phyloP scores from a whole-genome alignment of 1,139 yeast species.

The Geotrichum candidum region DNA sequence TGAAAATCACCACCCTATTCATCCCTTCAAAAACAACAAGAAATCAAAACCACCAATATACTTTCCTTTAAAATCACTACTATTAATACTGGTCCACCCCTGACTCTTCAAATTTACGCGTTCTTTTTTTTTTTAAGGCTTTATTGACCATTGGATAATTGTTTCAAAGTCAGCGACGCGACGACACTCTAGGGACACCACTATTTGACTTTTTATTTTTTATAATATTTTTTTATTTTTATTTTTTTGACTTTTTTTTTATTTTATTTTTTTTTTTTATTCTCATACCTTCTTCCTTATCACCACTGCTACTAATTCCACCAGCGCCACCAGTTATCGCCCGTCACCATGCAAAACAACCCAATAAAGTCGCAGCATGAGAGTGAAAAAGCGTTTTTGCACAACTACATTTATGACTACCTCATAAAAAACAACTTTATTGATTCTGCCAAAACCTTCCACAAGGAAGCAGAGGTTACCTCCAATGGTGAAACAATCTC shows the following conservation, averaged over 20 bases:
- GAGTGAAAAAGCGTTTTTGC: constrained; percentile 53
- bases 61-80: not conserved
- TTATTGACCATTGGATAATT: not conserved
- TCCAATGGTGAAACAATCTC: constrained; percentile 19
- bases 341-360: not conserved
- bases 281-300: too few relatives aligned
- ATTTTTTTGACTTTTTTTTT: not conserved
- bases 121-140: not conserved
- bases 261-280: not conserved
- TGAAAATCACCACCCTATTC: too few relatives aligned
- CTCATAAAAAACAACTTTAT: constrained; percentile 65
- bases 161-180: not conserved
- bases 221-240: too few relatives aligned
- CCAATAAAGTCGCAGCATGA: not conserved
- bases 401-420: constrained; percentile 84
- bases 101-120: not conserved
- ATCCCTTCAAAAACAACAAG: not conserved
- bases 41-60: not conserved
- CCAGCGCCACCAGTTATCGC: not conserved
- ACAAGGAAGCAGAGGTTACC: constrained; percentile 57
- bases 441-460: constrained; percentile 67
- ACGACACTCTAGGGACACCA: too few relatives aligned
- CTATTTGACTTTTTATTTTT: too few relatives aligned
- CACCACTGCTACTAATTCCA: not conserved
- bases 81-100: not conserved